Evolutionary conservation across 495 filamentous ascomycete genomes (phyloP).

Genomic region (Sordaria brevicollis): DNA sequence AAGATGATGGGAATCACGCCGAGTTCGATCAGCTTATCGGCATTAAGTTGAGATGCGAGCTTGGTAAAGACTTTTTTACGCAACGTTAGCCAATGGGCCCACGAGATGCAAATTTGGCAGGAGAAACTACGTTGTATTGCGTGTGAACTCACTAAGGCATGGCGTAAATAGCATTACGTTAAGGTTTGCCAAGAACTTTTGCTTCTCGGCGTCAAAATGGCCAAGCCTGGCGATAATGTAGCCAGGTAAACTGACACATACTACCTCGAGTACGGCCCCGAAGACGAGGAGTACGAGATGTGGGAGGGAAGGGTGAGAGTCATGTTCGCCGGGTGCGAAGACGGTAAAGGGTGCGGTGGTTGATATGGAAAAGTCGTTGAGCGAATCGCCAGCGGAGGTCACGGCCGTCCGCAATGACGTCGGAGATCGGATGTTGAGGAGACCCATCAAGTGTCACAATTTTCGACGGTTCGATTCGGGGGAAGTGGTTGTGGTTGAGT

Average conservation of each 20-base stretch:
- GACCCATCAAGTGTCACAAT: slow-evolving; percentile 22
- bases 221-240: slow-evolving; percentile 84
- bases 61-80: slow-evolving; percentile 79
- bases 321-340: slow-evolving; percentile 25
- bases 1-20: slow-evolving; percentile 94
- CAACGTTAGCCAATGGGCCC: background rate
- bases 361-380: slow-evolving; percentile 9
- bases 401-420: slow-evolving; percentile 51
- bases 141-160: slow-evolving; percentile 66
- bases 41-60: slow-evolving; percentile 87
- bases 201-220: slow-evolving; percentile 86
- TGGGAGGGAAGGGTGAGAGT: slow-evolving; percentile 51
- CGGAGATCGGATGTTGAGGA: slow-evolving; percentile 42
- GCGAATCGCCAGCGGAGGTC: slow-evolving; percentile 17
- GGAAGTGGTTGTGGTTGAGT: background rate
- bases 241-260: slow-evolving; percentile 91
- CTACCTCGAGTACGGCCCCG: slow-evolving; percentile 90
- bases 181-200: slow-evolving; percentile 91
- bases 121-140: background rate
- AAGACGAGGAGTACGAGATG: slow-evolving; percentile 82
- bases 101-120: background rate
- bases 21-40: slow-evolving; percentile 79
- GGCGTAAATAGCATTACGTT: slow-evolving; percentile 93
- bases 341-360: slow-evolving; percentile 16
- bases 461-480: background rate